phyloP scores from a whole-genome alignment of 257 asterid genomes.

The Ilex aquifolium region DNA sequence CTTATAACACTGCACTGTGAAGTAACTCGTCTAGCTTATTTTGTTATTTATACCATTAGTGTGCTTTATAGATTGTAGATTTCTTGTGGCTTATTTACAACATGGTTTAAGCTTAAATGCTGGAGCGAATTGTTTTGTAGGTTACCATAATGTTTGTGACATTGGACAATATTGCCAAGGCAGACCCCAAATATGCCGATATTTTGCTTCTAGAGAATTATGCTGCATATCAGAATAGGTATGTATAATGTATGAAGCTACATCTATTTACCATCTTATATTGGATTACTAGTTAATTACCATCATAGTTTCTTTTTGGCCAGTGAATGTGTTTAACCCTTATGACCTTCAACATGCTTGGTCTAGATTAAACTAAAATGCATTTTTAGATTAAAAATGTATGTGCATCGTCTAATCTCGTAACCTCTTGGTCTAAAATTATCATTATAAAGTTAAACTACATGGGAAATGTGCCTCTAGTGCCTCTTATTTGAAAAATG shows the following conservation, averaged over 20 bases:
- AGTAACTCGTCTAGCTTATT: no score
- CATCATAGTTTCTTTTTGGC: background rate
- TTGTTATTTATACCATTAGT: background rate
- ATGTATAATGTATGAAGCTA: background rate
- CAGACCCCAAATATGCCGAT: constrained; percentile 74
- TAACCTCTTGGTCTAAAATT: no score
- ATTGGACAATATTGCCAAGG: constrained; percentile 87
- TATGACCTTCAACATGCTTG: constrained; percentile 14
- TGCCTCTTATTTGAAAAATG: no score
- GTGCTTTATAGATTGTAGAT: constrained; percentile 6
- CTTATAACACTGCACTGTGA: no score
- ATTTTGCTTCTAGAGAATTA: constrained; percentile 88
- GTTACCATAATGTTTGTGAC: constrained; percentile 96
- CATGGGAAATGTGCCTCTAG: no score
- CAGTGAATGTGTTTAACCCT: constrained; percentile 5
- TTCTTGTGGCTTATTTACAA: constrained; percentile 7
- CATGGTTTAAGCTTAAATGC: constrained; percentile 10
- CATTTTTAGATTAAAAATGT: no score
- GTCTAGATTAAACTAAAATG: no score
- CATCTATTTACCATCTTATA: background rate
- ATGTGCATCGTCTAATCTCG: no score
- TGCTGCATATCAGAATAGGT: constrained; percentile 99
- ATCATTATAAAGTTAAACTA: no score
- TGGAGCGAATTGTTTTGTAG: constrained; percentile 39
- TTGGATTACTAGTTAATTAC: background rate